These are phyloP conservation scores for Cardamine resedifolia DNA, from an alignment of 345 rosid genomes.

Conservation along the genomic window DNA sequence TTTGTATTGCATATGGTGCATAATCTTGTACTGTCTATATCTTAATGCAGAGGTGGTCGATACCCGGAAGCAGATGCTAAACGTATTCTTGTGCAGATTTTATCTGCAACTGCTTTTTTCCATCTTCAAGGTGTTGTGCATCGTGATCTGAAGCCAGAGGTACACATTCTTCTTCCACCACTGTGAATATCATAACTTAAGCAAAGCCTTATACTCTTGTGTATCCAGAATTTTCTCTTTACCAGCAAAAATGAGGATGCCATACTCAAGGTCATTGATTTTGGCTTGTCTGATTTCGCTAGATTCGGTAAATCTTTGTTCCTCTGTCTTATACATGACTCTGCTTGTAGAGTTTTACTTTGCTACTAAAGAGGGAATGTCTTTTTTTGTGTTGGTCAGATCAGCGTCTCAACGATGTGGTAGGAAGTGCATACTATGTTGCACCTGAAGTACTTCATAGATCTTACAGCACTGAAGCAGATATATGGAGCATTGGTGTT, in stretches of 20 bases:
- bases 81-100: conserved; percentile 67
- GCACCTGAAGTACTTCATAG: conserved; percentile 99
- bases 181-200: not conserved
- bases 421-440: conserved; percentile 98
- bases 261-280: conserved; percentile 86
- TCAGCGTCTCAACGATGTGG: conserved; percentile 92
- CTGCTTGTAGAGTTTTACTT: not conserved
- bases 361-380: not conserved
- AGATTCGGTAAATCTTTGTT: conserved; percentile 57
- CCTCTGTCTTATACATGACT: not conserved
- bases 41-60: conserved; percentile 82
- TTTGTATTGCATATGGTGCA: not conserved
- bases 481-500: conserved; percentile 98
- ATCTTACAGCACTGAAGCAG: conserved; percentile 89
- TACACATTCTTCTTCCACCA: conserved; percentile 27
- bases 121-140: conserved; percentile 99
- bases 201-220: not conserved
- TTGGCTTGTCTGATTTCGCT: conserved; percentile 85
- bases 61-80: conserved; percentile 90
- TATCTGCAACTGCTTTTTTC: conserved; percentile 83
- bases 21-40: conserved; percentile 1
- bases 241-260: conserved; percentile 75
- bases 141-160: conserved; percentile 98
- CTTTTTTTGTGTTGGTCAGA: conserved; percentile 47
- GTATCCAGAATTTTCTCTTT: conserved; percentile 84